Conservation (phyloP, 306 rosid genomes). For the Acacia confusa region DNA sequence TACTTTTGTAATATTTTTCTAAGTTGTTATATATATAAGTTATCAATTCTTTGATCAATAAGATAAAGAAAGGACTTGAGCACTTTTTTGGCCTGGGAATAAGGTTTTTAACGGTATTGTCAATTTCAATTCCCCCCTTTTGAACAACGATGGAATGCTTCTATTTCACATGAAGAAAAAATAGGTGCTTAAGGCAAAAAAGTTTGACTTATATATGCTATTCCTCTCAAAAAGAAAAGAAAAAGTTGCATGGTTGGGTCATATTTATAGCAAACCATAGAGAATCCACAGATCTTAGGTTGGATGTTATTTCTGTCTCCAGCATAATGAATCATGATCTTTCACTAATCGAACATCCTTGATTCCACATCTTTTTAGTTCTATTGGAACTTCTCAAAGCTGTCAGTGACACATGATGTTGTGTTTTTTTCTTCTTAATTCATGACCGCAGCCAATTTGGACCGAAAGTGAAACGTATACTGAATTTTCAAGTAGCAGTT, state of each 20-base stretch:
- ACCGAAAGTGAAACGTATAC: conserved; percentile 56
- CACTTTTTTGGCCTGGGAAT: background rate
- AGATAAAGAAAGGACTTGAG: background rate
- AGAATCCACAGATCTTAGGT: background rate
- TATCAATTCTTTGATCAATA: background rate
- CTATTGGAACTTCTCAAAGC: background rate
- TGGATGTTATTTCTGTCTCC: background rate
- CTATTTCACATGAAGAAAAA: background rate
- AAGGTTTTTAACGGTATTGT: background rate
- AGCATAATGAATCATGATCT: background rate
- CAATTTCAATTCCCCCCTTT: background rate
- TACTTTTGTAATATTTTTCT: background rate
- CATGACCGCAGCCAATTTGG: conserved; percentile 81
- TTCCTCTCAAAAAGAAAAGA: background rate
- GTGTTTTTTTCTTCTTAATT: background rate
- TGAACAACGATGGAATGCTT: background rate
- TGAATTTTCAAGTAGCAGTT: conserved; percentile 43
- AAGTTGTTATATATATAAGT: background rate
- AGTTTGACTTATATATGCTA: background rate
- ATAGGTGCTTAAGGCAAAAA: background rate
- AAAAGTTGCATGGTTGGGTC: conserved; percentile 1
- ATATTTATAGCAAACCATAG: background rate
- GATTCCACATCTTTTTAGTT: background rate
- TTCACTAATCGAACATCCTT: background rate
- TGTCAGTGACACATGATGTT: background rate